A percentile compares a stretch with the other conserved stretches of the same genome.
These are phyloP conservation scores for Sphagnum magellanicum DNA, from an alignment of 228 moss, liverwort and hornwort species.

Conservation along the genomic window DNA sequence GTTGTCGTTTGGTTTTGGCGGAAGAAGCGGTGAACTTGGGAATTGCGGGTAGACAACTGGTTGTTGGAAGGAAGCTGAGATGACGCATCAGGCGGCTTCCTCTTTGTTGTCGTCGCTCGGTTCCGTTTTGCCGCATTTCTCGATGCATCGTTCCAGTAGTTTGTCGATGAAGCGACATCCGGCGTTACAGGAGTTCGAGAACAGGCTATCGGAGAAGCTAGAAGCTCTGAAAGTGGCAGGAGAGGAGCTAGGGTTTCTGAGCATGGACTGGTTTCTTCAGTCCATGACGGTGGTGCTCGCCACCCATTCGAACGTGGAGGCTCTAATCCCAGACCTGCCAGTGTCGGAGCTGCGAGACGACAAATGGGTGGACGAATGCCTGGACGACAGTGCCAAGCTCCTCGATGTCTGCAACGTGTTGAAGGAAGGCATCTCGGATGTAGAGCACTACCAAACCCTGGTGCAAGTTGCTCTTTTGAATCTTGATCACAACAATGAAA, in stretches of 20 bases:
- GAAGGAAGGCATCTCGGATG: slow-evolving; percentile 21
- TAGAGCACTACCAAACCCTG: slow-evolving; percentile 30
- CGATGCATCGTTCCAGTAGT: slow-evolving; percentile 10
- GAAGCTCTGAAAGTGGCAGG: slow-evolving; percentile 27
- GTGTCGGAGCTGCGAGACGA: slow-evolving; percentile 21
- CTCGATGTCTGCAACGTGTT: slow-evolving; percentile 38
- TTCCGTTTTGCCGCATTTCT: slow-evolving; percentile 18
- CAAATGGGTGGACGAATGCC: slow-evolving; percentile 40
- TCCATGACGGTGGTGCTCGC: slow-evolving; percentile 25
- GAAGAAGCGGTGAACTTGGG: too few species aligned
- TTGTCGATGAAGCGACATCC: slow-evolving; percentile 20
- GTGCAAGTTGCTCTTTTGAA: slow-evolving; percentile 27
- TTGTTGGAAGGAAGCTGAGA: neutral
- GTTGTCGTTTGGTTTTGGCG: too few species aligned
- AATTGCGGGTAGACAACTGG: too few species aligned
- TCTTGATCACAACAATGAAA: slow-evolving; percentile 12
- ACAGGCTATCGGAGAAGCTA: slow-evolving; percentile 20
- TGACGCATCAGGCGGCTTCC: slow-evolving; percentile 22
- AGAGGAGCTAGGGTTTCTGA: slow-evolving; percentile 25
- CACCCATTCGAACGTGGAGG: slow-evolving; percentile 29
- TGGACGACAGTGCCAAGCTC: slow-evolving; percentile 41
- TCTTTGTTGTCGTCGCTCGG: slow-evolving; percentile 25
- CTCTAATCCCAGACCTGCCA: slow-evolving; percentile 28
- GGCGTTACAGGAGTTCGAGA: slow-evolving; percentile 25
- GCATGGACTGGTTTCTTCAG: slow-evolving; percentile 27